These are phyloP conservation scores for Medicago ruthenica DNA, from an alignment of 306 rosid species.

Conservation along the genomic window DNA sequence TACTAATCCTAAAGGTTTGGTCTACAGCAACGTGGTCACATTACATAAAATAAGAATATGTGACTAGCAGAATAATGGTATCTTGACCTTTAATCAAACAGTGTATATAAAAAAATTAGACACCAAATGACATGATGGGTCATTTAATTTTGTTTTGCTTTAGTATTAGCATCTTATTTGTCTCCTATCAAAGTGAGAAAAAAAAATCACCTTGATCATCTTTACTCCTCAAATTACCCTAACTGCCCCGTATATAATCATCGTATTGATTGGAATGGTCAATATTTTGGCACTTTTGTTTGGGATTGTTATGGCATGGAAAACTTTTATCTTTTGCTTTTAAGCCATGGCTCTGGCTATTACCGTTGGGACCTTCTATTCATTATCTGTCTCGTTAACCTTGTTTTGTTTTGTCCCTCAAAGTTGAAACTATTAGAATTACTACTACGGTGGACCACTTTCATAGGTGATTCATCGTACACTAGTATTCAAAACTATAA, in stretches of 20 bases:
- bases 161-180: slow-evolving; percentile 42
- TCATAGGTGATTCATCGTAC: too few relatives aligned
- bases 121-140: slow-evolving; percentile 50
- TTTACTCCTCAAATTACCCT: slow-evolving; percentile 12
- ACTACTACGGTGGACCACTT: too few relatives aligned
- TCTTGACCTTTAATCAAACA: slow-evolving; percentile 46
- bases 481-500: too few relatives aligned
- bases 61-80: slow-evolving; percentile 48
- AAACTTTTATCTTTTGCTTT: slow-evolving; percentile 53
- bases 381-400: slow-evolving; percentile 43
- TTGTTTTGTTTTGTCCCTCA: slow-evolving; percentile 25
- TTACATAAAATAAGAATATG: slow-evolving; percentile 40
- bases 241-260: slow-evolving; percentile 32
- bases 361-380: slow-evolving; percentile 43
- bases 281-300: slow-evolving; percentile 50
- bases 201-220: slow-evolving; percentile 18
- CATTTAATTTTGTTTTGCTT: slow-evolving; percentile 42
- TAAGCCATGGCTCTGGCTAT: slow-evolving; percentile 23
- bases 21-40: slow-evolving; percentile 33
- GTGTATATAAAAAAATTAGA: slow-evolving; percentile 34
- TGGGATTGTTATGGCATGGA: slow-evolving; percentile 40
- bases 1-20: slow-evolving; percentile 35
- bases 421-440: slow-evolving; percentile 13
- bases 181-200: slow-evolving; percentile 38
- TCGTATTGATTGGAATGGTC: slow-evolving; percentile 38